Evolutionary conservation across 805 yeast genomes (phyloP), one percentile per base, ranked within the genome.

Genomic region (Hanseniaspora singularis): DNA sequence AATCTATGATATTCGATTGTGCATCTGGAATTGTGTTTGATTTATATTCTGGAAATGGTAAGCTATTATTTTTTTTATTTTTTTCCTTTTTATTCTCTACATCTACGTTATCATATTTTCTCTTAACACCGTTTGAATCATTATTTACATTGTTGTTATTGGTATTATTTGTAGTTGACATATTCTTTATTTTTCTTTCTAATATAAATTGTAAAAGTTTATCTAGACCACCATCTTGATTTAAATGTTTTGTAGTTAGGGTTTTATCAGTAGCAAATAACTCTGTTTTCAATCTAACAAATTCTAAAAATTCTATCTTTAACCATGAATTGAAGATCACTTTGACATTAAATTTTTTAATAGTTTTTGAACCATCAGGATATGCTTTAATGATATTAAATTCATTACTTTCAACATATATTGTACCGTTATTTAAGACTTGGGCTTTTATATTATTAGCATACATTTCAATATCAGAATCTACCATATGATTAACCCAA

Each of bases 281-380:
- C 14, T 30, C 37, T 12, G 33, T 15, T 4, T 33, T 22, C 6
- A 44, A 10, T 24, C 48, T 44, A 3, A 37, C 41, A 51, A 80
- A 64, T 55, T 83, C 94, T 36, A 81, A 59, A 76, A 82, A 81
- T 53, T 84, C 94, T 24, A 86, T 72, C 52, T 74, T 71, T 51
- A 83, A 64, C 44, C 70, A 72, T 27, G 79, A 66, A 56, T 76
- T 79, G 63, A 85, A 72, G 6, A 76, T 66, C 9, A 82, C 74
- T 51, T 76, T 76, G 34, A 79, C 62, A 16, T 73, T 74, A 0
- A 89, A 84, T 49, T 68, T 67, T 40, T 79, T 72, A 9, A 74
- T 70, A 8, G 82, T 76, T 53, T 71, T 71, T 2, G 88, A 77
- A 0, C 92, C 94, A 61, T 84, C 94, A 2, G 65, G 61, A 57